Conservation (phyloP, 2,329 filamentous ascomycete genomes). For the Penicillium sp. region DNA sequence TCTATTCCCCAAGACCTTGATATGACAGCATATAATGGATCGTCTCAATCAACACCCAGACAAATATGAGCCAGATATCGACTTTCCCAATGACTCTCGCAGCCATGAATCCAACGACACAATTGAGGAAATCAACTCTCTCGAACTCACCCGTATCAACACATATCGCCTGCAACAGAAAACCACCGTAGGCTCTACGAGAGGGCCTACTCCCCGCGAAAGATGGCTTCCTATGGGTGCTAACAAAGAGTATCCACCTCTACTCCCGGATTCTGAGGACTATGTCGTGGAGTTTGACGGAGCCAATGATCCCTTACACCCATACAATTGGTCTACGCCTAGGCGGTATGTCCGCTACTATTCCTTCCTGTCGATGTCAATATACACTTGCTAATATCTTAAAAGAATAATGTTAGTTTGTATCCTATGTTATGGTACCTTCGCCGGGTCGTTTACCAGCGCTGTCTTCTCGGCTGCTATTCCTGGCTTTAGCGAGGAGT, state of each 20-base stretch:
- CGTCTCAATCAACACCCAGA: neutral
- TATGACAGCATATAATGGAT: constrained; percentile 4
- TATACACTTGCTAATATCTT: neutral
- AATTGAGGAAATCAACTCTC: constrained; percentile 5
- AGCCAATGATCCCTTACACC: constrained; percentile 49
- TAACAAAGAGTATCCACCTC: constrained; percentile 51
- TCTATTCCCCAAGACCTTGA: neutral
- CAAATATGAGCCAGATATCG: constrained; percentile 3
- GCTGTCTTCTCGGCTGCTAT: constrained; percentile 71
- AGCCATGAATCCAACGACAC: constrained; percentile 9
- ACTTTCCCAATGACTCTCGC: neutral
- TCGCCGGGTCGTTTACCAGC: constrained; percentile 38
- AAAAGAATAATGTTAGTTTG: constrained; percentile 2
- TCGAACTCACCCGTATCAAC: constrained; percentile 8
- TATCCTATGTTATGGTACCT: constrained; percentile 7
- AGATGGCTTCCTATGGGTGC: constrained; percentile 28
- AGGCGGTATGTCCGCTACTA: constrained; percentile 36
- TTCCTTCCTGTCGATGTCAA: neutral
- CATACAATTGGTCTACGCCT: constrained; percentile 50
- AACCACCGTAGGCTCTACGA: constrained; percentile 7
- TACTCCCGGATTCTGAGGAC: constrained; percentile 48
- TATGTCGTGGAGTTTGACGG: constrained; percentile 59
- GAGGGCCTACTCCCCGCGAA: constrained; percentile 3
- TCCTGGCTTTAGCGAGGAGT: constrained; percentile 53
- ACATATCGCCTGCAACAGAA: constrained; percentile 9